Evolutionary conservation across 164 flowering plant genomes (phyloP).

Genomic region (Umbellularia californica): DNA sequence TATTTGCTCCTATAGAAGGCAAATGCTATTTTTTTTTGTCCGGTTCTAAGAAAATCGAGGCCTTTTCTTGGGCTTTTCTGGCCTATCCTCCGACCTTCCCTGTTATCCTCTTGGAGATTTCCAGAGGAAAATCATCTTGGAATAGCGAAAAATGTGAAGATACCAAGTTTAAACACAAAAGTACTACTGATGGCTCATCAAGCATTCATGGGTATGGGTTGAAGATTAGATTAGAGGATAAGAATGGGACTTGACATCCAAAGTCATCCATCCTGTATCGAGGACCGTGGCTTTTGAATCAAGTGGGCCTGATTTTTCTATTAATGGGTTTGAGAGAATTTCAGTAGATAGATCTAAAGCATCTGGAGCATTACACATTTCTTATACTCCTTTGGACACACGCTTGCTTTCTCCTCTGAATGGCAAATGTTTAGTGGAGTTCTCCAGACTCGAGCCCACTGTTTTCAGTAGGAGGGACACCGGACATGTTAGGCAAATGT

Average conservation of each 20-base stretch:
- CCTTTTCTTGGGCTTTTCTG: neutral
- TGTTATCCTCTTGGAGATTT: constrained; percentile 29
- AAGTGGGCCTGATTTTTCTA: constrained; percentile 21
- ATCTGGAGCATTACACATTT: constrained; percentile 13
- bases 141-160: constrained; percentile 25
- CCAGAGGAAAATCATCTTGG: constrained; percentile 33
- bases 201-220: constrained; percentile 17
- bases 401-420: constrained; percentile 67
- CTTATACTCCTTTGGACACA: constrained; percentile 28
- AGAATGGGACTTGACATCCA: constrained; percentile 29
- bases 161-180: constrained; percentile 16
- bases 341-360: constrained; percentile 13
- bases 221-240: constrained; percentile 28
- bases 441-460: too few relatives aligned
- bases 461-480: too few relatives aligned
- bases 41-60: neutral
- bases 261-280: constrained; percentile 32
- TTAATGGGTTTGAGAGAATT: constrained; percentile 18
- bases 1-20: neutral
- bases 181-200: constrained; percentile 25
- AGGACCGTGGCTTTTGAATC: constrained; percentile 73
- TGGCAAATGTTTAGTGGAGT: constrained; percentile 9
- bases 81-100: constrained; percentile 19
- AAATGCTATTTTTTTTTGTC: neutral
- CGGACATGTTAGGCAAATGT: too few relatives aligned